These are phyloP conservation scores for Vicia sativa DNA, from an alignment of 306 rosid genomes.

Conservation along the genomic window DNA sequence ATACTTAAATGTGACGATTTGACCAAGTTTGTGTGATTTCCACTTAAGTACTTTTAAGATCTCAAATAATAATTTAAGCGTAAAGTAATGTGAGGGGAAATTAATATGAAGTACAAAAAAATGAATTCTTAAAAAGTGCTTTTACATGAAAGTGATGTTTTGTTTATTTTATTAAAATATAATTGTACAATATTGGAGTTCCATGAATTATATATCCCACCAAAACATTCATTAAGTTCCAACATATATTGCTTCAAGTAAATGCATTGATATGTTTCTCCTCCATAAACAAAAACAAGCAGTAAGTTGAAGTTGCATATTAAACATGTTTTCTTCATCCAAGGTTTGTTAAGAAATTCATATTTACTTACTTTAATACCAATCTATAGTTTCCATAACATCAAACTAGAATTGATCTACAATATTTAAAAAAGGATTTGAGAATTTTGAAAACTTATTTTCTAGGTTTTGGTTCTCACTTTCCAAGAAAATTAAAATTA, in stretches of 20 bases:
- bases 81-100: neutral
- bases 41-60: slow-evolving; percentile 25
- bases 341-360: neutral
- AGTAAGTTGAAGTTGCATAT: neutral
- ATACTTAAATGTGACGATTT: neutral
- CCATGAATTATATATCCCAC: neutral
- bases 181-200: slow-evolving; percentile 1
- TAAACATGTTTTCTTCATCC: neutral
- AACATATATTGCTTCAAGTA: slow-evolving; percentile 20
- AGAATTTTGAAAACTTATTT: neutral
- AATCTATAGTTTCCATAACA: neutral
- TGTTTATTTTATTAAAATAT: neutral
- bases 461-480: neutral
- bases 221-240: neutral
- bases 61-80: neutral
- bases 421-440: neutral
- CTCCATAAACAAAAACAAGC: neutral
- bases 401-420: neutral
- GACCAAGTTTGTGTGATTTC: slow-evolving; percentile 18
- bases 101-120: neutral
- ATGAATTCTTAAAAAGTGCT: neutral
- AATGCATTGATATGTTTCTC: neutral
- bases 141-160: slow-evolving; percentile 25
- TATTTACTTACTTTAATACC: neutral
- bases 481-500: neutral